phyloP scores from a whole-genome alignment of 2,329 filamentous ascomycete genomes.

The Aureobasidium sp. region DNA sequence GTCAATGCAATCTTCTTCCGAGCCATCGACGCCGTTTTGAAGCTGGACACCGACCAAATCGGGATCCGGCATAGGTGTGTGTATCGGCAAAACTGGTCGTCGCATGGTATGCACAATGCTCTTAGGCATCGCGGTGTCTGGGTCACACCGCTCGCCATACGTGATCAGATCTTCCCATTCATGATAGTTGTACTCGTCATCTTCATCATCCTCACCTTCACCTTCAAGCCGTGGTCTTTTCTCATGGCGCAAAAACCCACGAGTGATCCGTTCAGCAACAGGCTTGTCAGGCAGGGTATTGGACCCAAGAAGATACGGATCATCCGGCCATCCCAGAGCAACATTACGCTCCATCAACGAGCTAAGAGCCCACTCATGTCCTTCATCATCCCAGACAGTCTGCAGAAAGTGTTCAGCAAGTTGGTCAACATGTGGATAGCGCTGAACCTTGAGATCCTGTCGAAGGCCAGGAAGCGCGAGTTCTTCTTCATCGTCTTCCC shows the following conservation, averaged over 20 bases:
- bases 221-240: not conserved
- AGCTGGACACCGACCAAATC: no score
- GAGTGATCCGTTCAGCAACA: not conserved
- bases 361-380: not conserved
- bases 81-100: not conserved
- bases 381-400: not conserved
- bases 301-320: not conserved
- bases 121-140: not conserved
- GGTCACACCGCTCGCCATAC: not conserved
- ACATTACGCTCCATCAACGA: not conserved
- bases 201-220: not conserved
- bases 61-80: no score
- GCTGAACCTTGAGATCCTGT: not conserved
- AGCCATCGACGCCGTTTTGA: not conserved
- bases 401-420: not conserved
- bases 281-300: not conserved
- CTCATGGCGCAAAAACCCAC: not conserved
- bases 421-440: not conserved
- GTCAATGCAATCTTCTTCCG: not conserved
- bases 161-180: not conserved
- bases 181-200: not conserved
- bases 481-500: not conserved
- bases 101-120: not conserved
- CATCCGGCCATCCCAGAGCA: not conserved
- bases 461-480: not conserved